Percentiles rank a stretch among this genome's conserved stretches.
phyloP scores from a whole-genome alignment of 108 stramenopile species.

The Bacterosira constricta region DNA sequence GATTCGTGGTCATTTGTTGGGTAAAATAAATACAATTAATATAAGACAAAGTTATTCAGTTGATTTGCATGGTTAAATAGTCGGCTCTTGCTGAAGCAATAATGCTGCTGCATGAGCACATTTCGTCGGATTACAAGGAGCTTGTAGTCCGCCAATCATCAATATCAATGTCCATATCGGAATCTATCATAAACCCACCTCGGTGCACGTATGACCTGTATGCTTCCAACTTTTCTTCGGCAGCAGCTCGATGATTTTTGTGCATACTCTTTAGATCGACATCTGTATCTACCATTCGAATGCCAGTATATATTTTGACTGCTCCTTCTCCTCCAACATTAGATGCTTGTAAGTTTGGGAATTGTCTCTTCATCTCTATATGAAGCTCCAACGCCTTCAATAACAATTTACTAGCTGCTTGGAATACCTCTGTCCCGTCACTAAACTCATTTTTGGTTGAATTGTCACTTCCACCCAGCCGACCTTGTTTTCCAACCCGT shows the following conservation, averaged over 20 bases:
- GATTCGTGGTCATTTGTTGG: too few species aligned
- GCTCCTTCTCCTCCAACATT: slow-evolving; percentile 20
- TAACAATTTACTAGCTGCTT: slow-evolving; percentile 49
- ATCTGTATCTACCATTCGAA: slow-evolving; percentile 75
- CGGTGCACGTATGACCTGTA: slow-evolving; percentile 75
- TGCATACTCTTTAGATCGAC: slow-evolving; percentile 19
- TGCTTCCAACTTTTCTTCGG: slow-evolving; percentile 64
- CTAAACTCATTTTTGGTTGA: slow-evolving; percentile 63
- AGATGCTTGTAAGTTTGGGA: slow-evolving; percentile 41
- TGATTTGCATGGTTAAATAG: too few species aligned
- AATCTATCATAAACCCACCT: slow-evolving; percentile 75
- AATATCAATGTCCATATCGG: slow-evolving; percentile 61
- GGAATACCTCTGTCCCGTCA: slow-evolving; percentile 74
- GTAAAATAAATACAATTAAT: too few species aligned
- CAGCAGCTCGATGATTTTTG: slow-evolving; percentile 15
- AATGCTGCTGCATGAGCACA: too few species aligned
- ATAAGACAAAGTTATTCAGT: too few species aligned
- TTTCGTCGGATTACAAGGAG: too few species aligned
- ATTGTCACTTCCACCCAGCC: slow-evolving; percentile 51
- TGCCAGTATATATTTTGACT: slow-evolving; percentile 54
- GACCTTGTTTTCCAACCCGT: slow-evolving; percentile 71
- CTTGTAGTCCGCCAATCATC: slow-evolving; percentile 31
- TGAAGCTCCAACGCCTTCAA: slow-evolving; percentile 78
- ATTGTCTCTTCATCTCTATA: slow-evolving; percentile 58
- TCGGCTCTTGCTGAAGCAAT: too few species aligned